Percentiles rank a stretch among this genome's conserved stretches.
Conservation (phyloP, 352 stramenopile genomes). For the Phytophthora hibernalis region DNA sequence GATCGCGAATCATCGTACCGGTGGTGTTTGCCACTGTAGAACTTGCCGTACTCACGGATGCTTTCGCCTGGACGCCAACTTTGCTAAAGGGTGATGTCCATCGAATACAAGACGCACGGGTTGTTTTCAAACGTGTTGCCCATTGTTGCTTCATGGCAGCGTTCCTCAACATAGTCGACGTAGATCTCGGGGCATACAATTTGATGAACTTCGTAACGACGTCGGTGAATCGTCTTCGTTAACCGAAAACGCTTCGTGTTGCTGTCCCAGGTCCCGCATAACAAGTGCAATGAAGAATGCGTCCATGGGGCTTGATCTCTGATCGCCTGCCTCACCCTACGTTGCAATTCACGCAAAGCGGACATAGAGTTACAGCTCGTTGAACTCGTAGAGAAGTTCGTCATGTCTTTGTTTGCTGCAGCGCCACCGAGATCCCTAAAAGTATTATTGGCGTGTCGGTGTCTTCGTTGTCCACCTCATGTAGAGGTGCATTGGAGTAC, state of each 20-base stretch:
- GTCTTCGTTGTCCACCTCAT: not conserved
- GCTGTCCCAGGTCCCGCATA: not conserved
- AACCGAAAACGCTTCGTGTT: not conserved
- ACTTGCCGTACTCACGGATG: not conserved
- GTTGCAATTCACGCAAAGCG: not conserved
- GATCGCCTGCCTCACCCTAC: not conserved
- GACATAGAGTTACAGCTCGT: not conserved
- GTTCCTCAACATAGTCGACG: not conserved
- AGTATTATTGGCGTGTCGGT: not conserved
- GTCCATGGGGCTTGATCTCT: conserved; percentile 4
- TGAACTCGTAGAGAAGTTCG: not conserved
- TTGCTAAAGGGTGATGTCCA: conserved; percentile 11
- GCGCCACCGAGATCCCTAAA: not conserved
- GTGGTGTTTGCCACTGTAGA: conserved; percentile 10
- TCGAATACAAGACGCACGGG: conserved; percentile 3
- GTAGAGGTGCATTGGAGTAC: not conserved
- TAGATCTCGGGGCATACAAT: not conserved
- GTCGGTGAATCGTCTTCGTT: not conserved
- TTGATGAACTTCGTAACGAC: not conserved
- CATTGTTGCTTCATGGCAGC: not conserved
- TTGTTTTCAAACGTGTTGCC: not conserved
- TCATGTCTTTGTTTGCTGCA: not conserved
- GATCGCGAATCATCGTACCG: no score
- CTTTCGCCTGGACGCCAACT: not conserved
- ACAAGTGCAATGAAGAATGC: conserved; percentile 19